Evolutionary conservation across 1,284 basidiomycete species (phyloP).

Genomic region (Pterulicium gracile): DNA sequence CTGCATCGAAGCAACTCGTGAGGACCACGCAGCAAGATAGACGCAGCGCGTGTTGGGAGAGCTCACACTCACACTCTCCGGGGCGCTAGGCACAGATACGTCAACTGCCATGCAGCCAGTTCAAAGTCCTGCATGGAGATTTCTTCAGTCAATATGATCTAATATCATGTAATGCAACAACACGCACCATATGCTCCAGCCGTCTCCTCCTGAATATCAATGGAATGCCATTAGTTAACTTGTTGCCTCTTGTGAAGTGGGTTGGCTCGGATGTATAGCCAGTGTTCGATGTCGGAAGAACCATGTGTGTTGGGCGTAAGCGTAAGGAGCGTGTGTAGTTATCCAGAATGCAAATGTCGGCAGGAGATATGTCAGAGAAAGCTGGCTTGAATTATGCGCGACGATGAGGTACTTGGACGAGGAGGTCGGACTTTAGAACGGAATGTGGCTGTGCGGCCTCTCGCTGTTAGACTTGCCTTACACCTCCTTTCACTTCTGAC

Average conservation of each 20-base stretch:
- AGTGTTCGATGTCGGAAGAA: constrained; percentile 39
- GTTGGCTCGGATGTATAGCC: constrained; percentile 32
- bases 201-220: constrained; percentile 70
- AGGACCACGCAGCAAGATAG: constrained; percentile 2
- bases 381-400: too few species aligned
- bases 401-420: too few species aligned
- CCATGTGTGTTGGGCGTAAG: constrained; percentile 33
- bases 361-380: constrained; percentile 6
- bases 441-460: constrained; percentile 4
- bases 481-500: background rate
- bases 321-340: constrained; percentile 22
- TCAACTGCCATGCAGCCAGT: constrained; percentile 87
- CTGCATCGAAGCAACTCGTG: constrained; percentile 25
- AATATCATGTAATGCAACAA: background rate
- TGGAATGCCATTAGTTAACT: constrained; percentile 50
- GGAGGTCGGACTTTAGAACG: too few species aligned
- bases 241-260: constrained; percentile 20
- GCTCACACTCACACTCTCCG: constrained; percentile 69
- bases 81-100: constrained; percentile 84
- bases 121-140: constrained; percentile 74
- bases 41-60: constrained; percentile 1
- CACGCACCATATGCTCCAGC: constrained; percentile 76
- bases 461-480: constrained; percentile 16
- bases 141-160: background rate
- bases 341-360: constrained; percentile 21